phyloP scores from a whole-genome alignment of 192 early-diverging fungal species.

The Coemansia sp. region DNA sequence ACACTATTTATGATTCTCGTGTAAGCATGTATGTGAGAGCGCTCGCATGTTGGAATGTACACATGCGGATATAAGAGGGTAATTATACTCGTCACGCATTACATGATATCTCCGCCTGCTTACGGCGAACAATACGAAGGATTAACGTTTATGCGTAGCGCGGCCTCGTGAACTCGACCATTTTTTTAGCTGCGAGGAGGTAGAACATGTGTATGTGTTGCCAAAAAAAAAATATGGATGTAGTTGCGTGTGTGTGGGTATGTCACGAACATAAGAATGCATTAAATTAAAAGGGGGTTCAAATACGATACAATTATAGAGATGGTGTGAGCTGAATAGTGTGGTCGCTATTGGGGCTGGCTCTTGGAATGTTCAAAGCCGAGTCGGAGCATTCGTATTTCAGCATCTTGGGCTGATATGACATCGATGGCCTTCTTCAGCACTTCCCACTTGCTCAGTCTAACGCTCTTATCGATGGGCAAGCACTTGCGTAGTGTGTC shows the following conservation, averaged over 20 bases:
- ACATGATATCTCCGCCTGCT: background rate
- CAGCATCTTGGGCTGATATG: conserved; percentile 46
- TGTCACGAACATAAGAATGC: background rate
- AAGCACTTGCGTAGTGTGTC: conserved; percentile 80
- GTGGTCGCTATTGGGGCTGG: background rate
- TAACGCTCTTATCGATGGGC: conserved; percentile 77
- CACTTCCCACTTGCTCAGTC: conserved; percentile 91
- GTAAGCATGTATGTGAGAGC: background rate
- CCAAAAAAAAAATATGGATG: background rate
- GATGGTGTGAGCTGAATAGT: background rate
- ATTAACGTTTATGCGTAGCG: background rate
- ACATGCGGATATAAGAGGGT: background rate
- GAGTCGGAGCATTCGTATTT: conserved; percentile 46
- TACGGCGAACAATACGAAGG: too few relatives aligned
- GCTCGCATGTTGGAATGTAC: background rate
- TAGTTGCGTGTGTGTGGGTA: background rate
- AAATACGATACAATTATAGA: background rate
- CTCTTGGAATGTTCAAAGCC: conserved; percentile 35
- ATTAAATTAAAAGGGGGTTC: background rate
- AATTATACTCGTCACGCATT: background rate
- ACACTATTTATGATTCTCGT: background rate
- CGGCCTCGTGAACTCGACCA: background rate
- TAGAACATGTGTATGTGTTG: background rate
- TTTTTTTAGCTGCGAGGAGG: background rate
- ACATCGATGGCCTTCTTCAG: conserved; percentile 78